Conservation (phyloP, 495 filamentous ascomycete species). For the Annulohypoxylon stygium region DNA sequence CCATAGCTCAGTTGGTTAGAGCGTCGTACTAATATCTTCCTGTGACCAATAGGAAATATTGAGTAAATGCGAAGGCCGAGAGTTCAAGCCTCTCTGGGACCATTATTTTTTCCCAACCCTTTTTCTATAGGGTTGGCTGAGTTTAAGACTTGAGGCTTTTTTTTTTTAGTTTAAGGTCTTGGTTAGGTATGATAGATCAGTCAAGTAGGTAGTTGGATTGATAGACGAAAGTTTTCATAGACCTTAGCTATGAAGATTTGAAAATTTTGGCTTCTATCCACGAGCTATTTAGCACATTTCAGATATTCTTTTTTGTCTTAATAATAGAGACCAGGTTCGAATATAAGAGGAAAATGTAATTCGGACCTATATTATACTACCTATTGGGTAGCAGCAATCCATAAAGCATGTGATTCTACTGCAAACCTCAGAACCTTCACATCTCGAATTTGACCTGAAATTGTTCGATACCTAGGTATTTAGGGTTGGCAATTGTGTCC, state of each 20-base stretch:
- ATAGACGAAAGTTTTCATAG: too few relatives aligned
- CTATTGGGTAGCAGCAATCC: neutral
- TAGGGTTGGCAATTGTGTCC: neutral
- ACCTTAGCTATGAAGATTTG: too few relatives aligned
- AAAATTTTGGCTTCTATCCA: too few relatives aligned
- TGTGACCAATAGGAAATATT: conserved; percentile 1
- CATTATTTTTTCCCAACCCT: neutral
- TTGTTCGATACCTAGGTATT: neutral
- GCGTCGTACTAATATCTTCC: conserved; percentile 1
- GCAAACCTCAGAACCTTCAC: neutral
- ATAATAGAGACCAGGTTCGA: too few relatives aligned
- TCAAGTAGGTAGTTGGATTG: too few relatives aligned
- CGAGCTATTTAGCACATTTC: too few relatives aligned
- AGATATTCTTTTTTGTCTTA: too few relatives aligned
- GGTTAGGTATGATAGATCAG: too few relatives aligned
- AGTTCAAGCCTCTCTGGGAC: conserved; percentile 9
- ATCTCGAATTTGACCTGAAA: neutral
- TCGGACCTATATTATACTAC: neutral
- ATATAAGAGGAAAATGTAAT: neutral
- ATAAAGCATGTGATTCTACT: neutral
- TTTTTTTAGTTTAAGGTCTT: too few relatives aligned
- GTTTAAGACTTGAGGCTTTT: neutral
- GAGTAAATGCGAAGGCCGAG: conserved; percentile 9
- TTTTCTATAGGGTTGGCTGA: neutral
- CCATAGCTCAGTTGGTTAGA: conserved; percentile 9